Percentiles rank a stretch among this genome's conserved stretches.
Evolutionary conservation across 345 rosid genomes (phyloP).

Genomic region (Eucalyptus sp.): DNA sequence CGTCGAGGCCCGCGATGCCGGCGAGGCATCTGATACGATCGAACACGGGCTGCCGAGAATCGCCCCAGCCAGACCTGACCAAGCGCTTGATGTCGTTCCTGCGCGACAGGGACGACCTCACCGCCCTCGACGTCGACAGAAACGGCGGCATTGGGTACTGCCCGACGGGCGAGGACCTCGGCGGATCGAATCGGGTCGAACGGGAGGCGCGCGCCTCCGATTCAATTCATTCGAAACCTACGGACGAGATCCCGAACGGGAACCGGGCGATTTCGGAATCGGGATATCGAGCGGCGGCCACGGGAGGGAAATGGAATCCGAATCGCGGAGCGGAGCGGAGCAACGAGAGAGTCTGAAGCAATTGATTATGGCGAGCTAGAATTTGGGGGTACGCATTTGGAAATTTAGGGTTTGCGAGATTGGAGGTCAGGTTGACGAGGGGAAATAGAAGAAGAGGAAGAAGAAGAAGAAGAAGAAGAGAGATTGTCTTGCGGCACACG

Average conservation of each 20-base stretch:
- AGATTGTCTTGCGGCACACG: neutral
- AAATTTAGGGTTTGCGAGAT: neutral
- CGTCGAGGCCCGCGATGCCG: slow-evolving; percentile 20
- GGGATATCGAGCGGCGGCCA: neutral
- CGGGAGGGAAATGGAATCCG: neutral
- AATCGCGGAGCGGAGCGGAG: neutral
- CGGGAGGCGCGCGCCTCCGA: neutral
- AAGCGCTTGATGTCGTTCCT: slow-evolving; percentile 13
- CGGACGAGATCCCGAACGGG: neutral
- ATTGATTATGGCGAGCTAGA: neutral
- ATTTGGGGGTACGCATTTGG: neutral
- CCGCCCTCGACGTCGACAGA: slow-evolving; percentile 28
- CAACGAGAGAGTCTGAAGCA: neutral
- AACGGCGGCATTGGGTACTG: slow-evolving; percentile 49
- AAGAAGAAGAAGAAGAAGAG: neutral
- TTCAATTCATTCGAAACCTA: neutral
- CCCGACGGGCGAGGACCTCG: neutral
- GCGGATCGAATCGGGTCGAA: neutral
- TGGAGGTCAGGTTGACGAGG: neutral
- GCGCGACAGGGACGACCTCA: slow-evolving; percentile 24
- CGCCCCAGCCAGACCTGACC: slow-evolving; percentile 5
- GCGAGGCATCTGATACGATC: slow-evolving; percentile 28
- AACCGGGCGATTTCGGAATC: neutral
- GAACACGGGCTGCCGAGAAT: neutral
- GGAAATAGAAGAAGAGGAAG: neutral